Base-by-base conservation (phyloP, 768 basidiomycete genomes). In the Termitomyces sp. region DNA sequence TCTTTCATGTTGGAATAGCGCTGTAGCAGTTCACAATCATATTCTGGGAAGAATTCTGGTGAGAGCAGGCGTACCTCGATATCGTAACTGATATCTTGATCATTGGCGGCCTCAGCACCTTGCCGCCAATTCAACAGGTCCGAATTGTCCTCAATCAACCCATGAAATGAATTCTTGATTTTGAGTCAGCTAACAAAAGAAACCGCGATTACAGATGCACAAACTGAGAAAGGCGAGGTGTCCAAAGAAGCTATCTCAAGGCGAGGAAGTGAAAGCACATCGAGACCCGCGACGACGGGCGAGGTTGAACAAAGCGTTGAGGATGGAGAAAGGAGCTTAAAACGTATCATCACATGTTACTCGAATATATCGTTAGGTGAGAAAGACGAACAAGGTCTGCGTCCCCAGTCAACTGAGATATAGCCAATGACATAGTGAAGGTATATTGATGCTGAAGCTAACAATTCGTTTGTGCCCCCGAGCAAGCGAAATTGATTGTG, bases 1-100 rank as follows among this genome's bases (percentile, higher is more conserved):
- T 75, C 74, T 46, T 70, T 70, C 23, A 78, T 65, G 56, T 79
- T 66, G 12, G 75, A 75, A 28, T 74, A 69, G 45, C 70, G 73
- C 79, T 82, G 25, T 4, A 19, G 49, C 14, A 39, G 17, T 7
- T 17, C 48, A 14, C 46, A n/a, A 40, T 9, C 43, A 54, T 30
- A 14, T 11, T 23, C 19, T 32, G 5, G 17, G 8, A 40, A 25
- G 8, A 8, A 8, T 49, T 48, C n/a, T 43, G 16, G 17, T 37
- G 58, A 54, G 19, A 45, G 44, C 5, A 52, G 40, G 55, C 65
- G 7, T 40, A 78, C 79, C 58, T 79, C 70, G 11, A 78, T 70
- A 43, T 78, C 72, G 54, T 77, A 79, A 61, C 73, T 79, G 19
- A 68, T 61, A 47, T 73, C 70, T 28, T 28, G 51, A 47, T 52